Base-by-base conservation (phyloP, 2,329 filamentous ascomycete genomes). In the Ophiostoma sp. region DNA sequence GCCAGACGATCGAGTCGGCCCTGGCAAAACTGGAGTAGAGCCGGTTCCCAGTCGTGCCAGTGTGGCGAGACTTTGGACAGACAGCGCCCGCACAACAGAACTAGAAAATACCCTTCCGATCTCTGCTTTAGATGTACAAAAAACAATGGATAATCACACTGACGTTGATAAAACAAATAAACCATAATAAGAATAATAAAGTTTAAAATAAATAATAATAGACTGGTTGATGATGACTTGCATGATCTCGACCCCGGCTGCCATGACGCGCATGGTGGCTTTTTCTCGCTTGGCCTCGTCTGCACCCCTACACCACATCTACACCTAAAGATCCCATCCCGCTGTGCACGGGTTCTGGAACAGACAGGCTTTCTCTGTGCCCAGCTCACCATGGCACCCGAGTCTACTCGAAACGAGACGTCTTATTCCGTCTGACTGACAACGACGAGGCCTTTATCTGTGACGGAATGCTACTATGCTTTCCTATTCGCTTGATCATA, bases 1-100 rank as follows among this genome's bases (percentile, higher is more conserved):
- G 88, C 4, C 79, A 80, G 72, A 81, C 79, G 27, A 80, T 82
- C 73, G 76, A 78, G 55, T 75, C 75, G 36, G 75, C 75, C 0
- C 66, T 76, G 68, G 71, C 70, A 2, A 73, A 73, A 60, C 68
- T 74, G 42, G 68, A 68, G 49, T 66, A 71, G 40, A 27, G 27
- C 2, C 2, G 27, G 27, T 27, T 27, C 27, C 27, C 2, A 2
- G 27, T 27, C 27, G 27, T 1, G 27, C 27, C 27, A 27, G 27
- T 27, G 27, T 27, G 27, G 27, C 27, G 27, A 27, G 27, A 27
- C 27, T 2, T 1, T 27, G 27, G 27, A 27, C 27, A 27, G 27
- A 27, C 27, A 27, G 27, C 27, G 27, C 27, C 27, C 16, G 14
- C 45, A 47, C n/a, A 47, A 4, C 45, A 16, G 5, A 55, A n/a